Base-by-base conservation (phyloP, 257 asterid genomes). In the Plantago elongata region DNA sequence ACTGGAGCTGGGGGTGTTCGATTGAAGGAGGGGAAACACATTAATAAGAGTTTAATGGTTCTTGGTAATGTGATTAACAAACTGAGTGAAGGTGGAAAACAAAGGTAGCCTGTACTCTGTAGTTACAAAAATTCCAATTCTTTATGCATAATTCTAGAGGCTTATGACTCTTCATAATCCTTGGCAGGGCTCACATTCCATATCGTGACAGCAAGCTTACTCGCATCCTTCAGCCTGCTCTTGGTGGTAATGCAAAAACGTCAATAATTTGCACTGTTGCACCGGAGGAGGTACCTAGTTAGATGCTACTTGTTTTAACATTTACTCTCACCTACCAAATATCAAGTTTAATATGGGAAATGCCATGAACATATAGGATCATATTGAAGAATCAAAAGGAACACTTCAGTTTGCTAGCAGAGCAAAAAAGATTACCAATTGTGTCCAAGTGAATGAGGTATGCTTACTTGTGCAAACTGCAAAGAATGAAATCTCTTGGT, bases 371-470 rank as follows among this genome's bases (percentile, higher is more conserved):
- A 46, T 70, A 52, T 69, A 89, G 99, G 80, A 74, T 71, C 99
- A 93, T 65, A 62, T 85, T 60, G 99, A 93, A 69, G 99, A 93
- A 74, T 73, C 99, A 51, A 93, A 80, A 75, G 99, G 99, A 74
- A 93, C 96, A 46, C 99, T 93, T 69, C 97, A 82, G 61, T 93
- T 93, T 77, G 99, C 99, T 42, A 93, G 96, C 82, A 77, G 99
- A 79, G 97, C 97, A 58, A 93, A 93, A 82, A 81, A 89, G 73
- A 93, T 93, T 67, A 89, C 96, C 67, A 93, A 93, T 69, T 89
- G 97, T 54, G 97, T 89, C 71, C 99, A 89, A 89, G 96, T 93
- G 81, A 93, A 93, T 78, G 99, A 93, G 99, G 99, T 89, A 15
- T 56, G 82, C 65, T 15, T 54, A 48, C 50, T 51, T 18, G 37